Evolutionary conservation across 345 rosid species (phyloP).

Genomic region (Salix caprea): DNA sequence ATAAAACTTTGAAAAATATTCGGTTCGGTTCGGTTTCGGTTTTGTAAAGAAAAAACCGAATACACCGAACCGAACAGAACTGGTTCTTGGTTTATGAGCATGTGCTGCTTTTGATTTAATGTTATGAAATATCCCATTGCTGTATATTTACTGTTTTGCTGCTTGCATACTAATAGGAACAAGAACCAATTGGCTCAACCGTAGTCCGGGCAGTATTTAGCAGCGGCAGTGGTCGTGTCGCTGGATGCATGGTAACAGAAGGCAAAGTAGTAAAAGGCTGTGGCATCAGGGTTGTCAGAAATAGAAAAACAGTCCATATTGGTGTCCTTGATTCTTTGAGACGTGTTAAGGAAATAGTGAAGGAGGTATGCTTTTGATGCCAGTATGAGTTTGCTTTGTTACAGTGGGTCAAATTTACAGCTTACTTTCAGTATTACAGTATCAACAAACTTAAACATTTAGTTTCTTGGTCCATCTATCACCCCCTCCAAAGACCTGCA

Average conservation of each 20-base stretch:
- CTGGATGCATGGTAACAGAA: constrained; percentile 95
- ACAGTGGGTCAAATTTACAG: neutral
- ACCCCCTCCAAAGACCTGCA: neutral
- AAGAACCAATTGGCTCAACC: constrained; percentile 76
- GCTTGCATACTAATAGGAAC: constrained; percentile 51
- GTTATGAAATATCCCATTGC: neutral
- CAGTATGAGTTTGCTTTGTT: neutral
- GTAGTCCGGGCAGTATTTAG: constrained; percentile 87
- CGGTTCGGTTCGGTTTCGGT: no score
- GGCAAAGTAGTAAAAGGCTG: constrained; percentile 84
- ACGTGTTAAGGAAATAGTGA: constrained; percentile 83
- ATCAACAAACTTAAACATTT: neutral
- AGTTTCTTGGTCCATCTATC: neutral
- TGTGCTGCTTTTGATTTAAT: neutral
- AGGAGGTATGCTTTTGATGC: constrained; percentile 62
- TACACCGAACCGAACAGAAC: no score
- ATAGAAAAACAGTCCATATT: constrained; percentile 54
- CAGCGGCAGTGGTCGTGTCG: constrained; percentile 97
- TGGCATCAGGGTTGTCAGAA: constrained; percentile 72
- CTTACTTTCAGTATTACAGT: neutral
- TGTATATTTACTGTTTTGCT: constrained; percentile 19
- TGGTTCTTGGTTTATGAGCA: neutral
- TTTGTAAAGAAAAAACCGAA: no score
- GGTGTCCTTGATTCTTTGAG: constrained; percentile 80
- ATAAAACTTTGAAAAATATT: no score